Base-by-base conservation (phyloP, 2,329 filamentous ascomycete genomes). In the Sporothrix globosa region DNA sequence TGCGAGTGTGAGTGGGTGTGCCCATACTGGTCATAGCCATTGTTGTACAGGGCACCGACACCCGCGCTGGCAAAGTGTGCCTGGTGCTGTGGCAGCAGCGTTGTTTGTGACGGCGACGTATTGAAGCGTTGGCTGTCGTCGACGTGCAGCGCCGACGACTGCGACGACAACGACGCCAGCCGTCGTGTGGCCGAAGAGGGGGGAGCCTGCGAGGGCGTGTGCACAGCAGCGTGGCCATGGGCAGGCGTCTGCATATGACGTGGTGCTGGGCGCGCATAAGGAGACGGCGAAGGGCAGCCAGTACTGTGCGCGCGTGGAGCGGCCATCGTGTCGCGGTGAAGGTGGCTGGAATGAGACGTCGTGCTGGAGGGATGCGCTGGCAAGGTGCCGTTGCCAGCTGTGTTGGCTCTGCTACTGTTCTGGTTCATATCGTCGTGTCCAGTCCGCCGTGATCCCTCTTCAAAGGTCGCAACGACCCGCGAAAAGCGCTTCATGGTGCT, bases 401-500 rank as follows among this genome's bases (percentile, higher is more conserved):
- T 54, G 52, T 17, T 17, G n/a, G 52, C 10, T 3, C n/a, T 21
- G n/a, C 14, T 60, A 6, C 34, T 34, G 7, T 34, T 34, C 34
- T 9, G 34, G 34, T 34, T 4, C 9, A 34, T 6, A 19, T 60
- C 56, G n/a, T 39, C 34, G 1, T 11, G 34, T 7, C 30, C 56
- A 10, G 19, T 11, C 11, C 34, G 13, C 39, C 34, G n/a, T 2
- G 66, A 68, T 2, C 66, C 66, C 14, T 68, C 52, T 58, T 68
- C 66, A 30, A 68, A 68, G 0, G 66, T 68, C 14, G 66, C 66
- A 3, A 68, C 66, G 11, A 68, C 66, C 0, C 66, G 30, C 34
- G 66, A 56, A 21, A 68, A 68, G 27, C 66, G 66, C 52, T 68
- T 68, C 66, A 68, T 68, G 6, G 66, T 68, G 52, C 66, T 68